Base-by-base conservation (phyloP, 306 rosid species). In the Acacia acuminata region DNA sequence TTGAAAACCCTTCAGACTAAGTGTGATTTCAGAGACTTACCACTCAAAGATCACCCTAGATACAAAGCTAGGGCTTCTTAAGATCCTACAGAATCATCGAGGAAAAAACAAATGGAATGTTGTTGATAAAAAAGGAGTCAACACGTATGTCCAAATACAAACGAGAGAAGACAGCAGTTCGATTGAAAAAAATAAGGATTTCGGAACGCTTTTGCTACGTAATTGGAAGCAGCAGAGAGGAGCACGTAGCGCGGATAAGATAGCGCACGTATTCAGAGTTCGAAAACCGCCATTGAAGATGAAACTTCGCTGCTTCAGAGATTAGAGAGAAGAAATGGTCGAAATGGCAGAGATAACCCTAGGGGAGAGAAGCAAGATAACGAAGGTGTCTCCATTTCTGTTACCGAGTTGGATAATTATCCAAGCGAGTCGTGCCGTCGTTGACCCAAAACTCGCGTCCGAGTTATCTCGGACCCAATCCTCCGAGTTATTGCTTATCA, bases 11-110 rank as follows among this genome's bases (percentile, higher is more conserved):
- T 24, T 32, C 69, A 60, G 34, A 78, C 45, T 8, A 50, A 73
- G 85, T 60, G 66, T 83, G 73, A 84, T 80, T 90, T 72, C 56
- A 47, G 50, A 56, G 65, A 20, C 50, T 32, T 16, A 15, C 56
- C 61, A 8, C 55, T 51, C 73, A 63, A n/a, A 12, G 36, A 58
- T 78, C 89, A 70, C 40, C 79, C 48, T 9, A 55, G 75, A 55
- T 43, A 25, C 85, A 72, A 71, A 11, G 27, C 81, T 82, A 84
- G 82, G 88, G 87, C 71, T 89, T 77, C 53, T 61, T 73, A 71
- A 66, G 85, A 78, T 82, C 90, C 86, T 84, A 43, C 47, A 75
- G 64, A 77, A 43, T 16, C 61, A 20, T 38, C 17, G 3, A 20
- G 4, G 5, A 30, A 0, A 58, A 20, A 67, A 10, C 5, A 72